A percentile compares a stretch with the other conserved stretches of the same genome.
Conservation (phyloP, 2,329 filamentous ascomycete genomes). For the Ceratocystis ficicola region DNA sequence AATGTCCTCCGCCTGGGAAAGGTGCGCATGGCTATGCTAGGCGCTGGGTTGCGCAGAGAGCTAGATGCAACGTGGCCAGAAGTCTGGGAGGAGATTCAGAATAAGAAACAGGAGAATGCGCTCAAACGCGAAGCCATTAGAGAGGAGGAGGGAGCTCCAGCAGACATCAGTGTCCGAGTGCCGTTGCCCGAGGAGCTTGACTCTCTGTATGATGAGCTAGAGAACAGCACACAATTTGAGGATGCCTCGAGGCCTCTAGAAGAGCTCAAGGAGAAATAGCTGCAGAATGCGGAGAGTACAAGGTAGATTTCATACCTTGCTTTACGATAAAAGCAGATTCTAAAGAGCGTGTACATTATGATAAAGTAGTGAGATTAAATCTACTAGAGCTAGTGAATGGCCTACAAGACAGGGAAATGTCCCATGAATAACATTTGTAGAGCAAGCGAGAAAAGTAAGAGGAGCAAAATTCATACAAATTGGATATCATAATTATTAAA, state of each 20-base stretch:
- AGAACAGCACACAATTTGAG: slow-evolving; percentile 5
- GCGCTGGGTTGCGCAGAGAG: slow-evolving; percentile 16
- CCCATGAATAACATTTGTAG: neutral
- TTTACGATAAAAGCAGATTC: neutral
- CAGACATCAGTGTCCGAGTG: neutral
- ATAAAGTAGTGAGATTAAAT: neutral
- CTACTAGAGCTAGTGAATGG: neutral
- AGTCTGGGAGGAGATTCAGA: slow-evolving; percentile 14
- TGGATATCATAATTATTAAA: neutral
- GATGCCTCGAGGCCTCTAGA: slow-evolving; percentile 3
- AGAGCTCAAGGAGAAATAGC: neutral
- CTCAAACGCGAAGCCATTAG: neutral
- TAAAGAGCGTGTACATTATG: neutral
- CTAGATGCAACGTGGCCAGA: slow-evolving; percentile 17
- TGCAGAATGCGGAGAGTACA: too few relatives aligned
- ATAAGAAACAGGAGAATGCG: slow-evolving; percentile 11
- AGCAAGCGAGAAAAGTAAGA: neutral
- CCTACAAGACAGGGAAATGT: neutral
- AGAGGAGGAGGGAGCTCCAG: neutral
- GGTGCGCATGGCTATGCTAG: slow-evolving; percentile 15
- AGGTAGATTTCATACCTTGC: neutral
- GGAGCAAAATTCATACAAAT: neutral
- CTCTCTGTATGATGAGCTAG: slow-evolving; percentile 5
- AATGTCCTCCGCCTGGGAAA: slow-evolving; percentile 13
- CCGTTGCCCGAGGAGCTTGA: slow-evolving; percentile 12